Base-by-base conservation (phyloP, 129 eudicot species). In the Tagetes patula region DNA sequence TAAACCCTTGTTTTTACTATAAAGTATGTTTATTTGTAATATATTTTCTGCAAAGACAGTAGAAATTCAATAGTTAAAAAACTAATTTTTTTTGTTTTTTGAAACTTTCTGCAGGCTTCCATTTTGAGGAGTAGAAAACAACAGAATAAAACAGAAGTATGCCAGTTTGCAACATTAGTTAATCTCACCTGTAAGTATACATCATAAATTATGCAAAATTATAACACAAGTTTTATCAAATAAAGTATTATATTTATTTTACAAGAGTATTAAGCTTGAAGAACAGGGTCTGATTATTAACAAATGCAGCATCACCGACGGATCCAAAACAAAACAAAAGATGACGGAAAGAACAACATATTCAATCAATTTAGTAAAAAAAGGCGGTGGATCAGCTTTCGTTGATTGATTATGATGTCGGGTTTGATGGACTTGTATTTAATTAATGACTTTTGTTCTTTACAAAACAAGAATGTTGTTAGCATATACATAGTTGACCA, bases 161-260 rank as follows among this genome's bases (percentile, higher is more conserved):
- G 82, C 43, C 89, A 87, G 71, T 93, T 89, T 85, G 96, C 87
- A 11, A 82, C 98, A 40, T 79, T 84, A 41, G 81, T 87, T 53
- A 77, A 89, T 68, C 89, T 92, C 36, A 69, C 77, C 6, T 58
- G 56, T 8, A 56, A 49, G 68, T 64, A 77, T 49, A 65, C 39
- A 41, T 75, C 43, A 40, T 42, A 42, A 30, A 32, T 54, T 42
- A 41, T 14, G 40, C 68, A 43, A 66, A 76, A 7, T 31, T 3
- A 13, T 69, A 5, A 33, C 60, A 36, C 6, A 6, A 33, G 6
- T 13, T 36, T 60, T 9, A 8, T 0, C 10, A 8, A 8, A 31
- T 13, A 34, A 9, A 30, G 4, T 10, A 1, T 36, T 0, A 34
- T 36, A 1, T 61, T 61, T 61, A 9, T 37, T 61, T 61, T 61